Percentiles rank a stretch among this genome's conserved stretches.
Conservation (phyloP, 495 filamentous ascomycete genomes). For the Penicillium manginii region DNA sequence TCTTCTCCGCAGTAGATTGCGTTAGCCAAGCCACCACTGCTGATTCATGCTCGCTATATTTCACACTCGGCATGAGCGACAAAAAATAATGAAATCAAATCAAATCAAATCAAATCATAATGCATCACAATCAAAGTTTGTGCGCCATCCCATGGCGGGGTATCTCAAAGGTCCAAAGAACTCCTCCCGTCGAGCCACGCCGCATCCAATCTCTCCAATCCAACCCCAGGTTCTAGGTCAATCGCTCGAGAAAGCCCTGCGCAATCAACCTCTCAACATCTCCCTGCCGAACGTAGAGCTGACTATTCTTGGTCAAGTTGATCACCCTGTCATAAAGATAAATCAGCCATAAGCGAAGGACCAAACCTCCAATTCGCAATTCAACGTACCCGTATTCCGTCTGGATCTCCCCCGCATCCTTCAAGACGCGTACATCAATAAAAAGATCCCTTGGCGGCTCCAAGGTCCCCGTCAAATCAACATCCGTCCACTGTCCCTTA, state of each 20-base stretch:
- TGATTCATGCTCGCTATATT: background rate
- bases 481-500: slow-evolving; percentile 98
- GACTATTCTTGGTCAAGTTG: slow-evolving; percentile 95
- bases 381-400: slow-evolving; percentile 92
- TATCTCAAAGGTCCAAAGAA: slow-evolving; percentile 22
- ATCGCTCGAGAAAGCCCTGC: slow-evolving; percentile 94
- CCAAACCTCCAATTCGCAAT: slow-evolving; percentile 5
- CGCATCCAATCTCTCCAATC: background rate
- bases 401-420: slow-evolving; percentile 98
- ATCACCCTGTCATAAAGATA: slow-evolving; percentile 66
- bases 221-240: slow-evolving; percentile 64
- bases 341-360: slow-evolving; percentile 11
- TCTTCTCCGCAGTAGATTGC: slow-evolving; percentile 4
- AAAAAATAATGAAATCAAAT: background rate
- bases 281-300: slow-evolving; percentile 94
- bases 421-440: slow-evolving; percentile 94
- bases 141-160: slow-evolving; percentile 15
- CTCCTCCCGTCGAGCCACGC: slow-evolving; percentile 10
- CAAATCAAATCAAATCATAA: slow-evolving; percentile 1
- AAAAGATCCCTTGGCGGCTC: slow-evolving; percentile 95
- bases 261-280: slow-evolving; percentile 95
- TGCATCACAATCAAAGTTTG: slow-evolving; percentile 2
- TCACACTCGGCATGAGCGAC: background rate
- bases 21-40: background rate
- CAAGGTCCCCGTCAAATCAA: slow-evolving; percentile 92